phyloP scores from a whole-genome alignment of 2,329 filamentous ascomycete genomes.

The Pseudogymnoascus sp. region DNA sequence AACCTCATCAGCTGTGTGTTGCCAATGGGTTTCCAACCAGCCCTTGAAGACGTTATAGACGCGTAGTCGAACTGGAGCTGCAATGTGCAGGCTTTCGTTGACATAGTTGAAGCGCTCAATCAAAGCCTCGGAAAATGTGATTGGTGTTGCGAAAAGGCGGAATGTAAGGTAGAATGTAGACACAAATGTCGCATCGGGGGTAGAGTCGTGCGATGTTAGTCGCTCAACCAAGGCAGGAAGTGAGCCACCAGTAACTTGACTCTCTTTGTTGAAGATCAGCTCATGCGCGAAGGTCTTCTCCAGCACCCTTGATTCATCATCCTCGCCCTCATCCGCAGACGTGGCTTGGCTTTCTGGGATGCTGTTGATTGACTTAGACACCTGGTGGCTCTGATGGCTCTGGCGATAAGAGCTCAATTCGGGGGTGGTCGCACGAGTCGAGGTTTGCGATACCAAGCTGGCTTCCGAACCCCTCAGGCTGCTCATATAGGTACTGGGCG shows the following conservation, averaged over 20 bases:
- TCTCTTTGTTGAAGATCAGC: conserved; percentile 87
- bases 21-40: conserved; percentile 96
- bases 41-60: conserved; percentile 97
- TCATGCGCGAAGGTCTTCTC: conserved; percentile 89
- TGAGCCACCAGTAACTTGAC: conserved; percentile 87
- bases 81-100: conserved; percentile 65
- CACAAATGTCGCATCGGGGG: conserved; percentile 84
- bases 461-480: conserved; percentile 68
- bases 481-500: conserved; percentile 70
- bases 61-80: conserved; percentile 74
- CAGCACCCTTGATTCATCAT: conserved; percentile 76
- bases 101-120: conserved; percentile 91
- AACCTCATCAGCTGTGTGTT: conserved; percentile 67
- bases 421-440: conserved; percentile 82
- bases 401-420: conserved; percentile 40
- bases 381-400: conserved; percentile 36
- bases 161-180: conserved; percentile 96
- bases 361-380: conserved; percentile 63
- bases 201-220: conserved; percentile 85
- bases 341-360: conserved; percentile 54
- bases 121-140: conserved; percentile 71
- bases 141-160: conserved; percentile 78
- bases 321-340: conserved; percentile 67
- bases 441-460: conserved; percentile 72
- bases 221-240: conserved; percentile 88